Percentiles rank a stretch among this genome's conserved stretches.
Conservation (phyloP, 352 stramenopile genomes). For the Phytophthora cactorum region DNA sequence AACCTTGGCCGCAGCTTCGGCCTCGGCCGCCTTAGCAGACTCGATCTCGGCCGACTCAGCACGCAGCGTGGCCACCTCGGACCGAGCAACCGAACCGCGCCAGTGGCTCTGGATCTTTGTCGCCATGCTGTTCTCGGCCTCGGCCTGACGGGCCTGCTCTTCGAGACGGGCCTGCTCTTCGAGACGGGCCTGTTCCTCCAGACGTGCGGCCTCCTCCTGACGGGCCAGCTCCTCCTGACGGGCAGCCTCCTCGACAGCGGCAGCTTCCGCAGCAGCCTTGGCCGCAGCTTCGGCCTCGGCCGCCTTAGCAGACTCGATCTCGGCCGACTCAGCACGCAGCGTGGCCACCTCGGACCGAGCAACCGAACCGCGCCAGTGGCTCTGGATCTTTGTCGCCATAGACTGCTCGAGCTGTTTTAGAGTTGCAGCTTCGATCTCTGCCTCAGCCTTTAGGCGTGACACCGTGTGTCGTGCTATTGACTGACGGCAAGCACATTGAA, state of each 20-base stretch:
- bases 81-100: slow-evolving; percentile 24
- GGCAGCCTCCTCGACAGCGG: neutral
- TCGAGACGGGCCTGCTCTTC: slow-evolving; percentile 13
- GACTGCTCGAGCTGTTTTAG: slow-evolving; percentile 9
- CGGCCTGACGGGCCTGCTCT: slow-evolving; percentile 1
- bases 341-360: slow-evolving; percentile 17
- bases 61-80: slow-evolving; percentile 15
- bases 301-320: slow-evolving; percentile 2
- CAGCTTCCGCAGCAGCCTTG: slow-evolving; percentile 3
- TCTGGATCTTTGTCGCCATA: slow-evolving; percentile 39
- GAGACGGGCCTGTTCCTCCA: slow-evolving; percentile 6
- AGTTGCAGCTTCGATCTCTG: slow-evolving; percentile 8
- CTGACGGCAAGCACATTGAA: slow-evolving; percentile 47
- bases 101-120: slow-evolving; percentile 41
- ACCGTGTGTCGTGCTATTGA: slow-evolving; percentile 17
- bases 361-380: slow-evolving; percentile 31
- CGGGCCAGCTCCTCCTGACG: slow-evolving; percentile 8
- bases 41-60: slow-evolving; percentile 4
- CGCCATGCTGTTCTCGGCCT: slow-evolving; percentile 9
- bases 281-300: neutral
- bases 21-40: slow-evolving; percentile 1
- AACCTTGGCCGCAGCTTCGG: neutral
- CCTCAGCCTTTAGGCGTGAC: slow-evolving; percentile 19
- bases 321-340: slow-evolving; percentile 5
- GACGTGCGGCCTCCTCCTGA: neutral